Base-by-base conservation (phyloP, 495 filamentous ascomycete genomes). In the Diplogelasinospora grovesii region DNA sequence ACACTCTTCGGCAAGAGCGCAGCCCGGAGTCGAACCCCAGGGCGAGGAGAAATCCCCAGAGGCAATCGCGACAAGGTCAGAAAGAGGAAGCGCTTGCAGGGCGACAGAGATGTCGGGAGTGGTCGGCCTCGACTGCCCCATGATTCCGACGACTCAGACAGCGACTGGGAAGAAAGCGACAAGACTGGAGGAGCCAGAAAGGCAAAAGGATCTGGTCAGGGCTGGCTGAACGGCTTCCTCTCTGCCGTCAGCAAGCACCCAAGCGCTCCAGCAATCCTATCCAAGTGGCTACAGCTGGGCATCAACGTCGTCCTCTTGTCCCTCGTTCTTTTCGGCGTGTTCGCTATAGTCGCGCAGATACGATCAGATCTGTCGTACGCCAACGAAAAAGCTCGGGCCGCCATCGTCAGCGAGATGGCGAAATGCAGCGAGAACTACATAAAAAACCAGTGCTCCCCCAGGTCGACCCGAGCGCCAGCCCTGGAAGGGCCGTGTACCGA, bases 211-310 rank as follows among this genome's bases (percentile, higher is more conserved):
- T 25, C 45, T 46, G 30, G 20, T 38, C 38, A 26, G 23, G 49
- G 61, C 53, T 43, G 43, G 58, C 64, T 86, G 35, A 66, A 66
- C 18, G 60, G 71, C 10, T 69, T 87, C 48, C 76, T 90, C 24
- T 66, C 74, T 14, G 77, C 80, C 36, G 64, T 95, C 44, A 84
- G 84, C 47, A 74, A 75, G 27, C 85, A 95, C 54, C 89, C 89
- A 0, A 77, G 81, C 48, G 76, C 95, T n/a, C 92, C 92, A 4
- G 75, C 81, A 39, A 84, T 94, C 36, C 66, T 96, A 15, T 88
- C 87, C 20, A 83, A 77, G 60, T 98, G 89, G 75, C 65, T 87
- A 9, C 85, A 90, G 46, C 70, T 96, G 27, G 59, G 75, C 7
- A 79, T 95, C 53, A 96, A 95, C 54, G 45, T 85, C 44, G 71